phyloP scores from a whole-genome alignment of 108 stramenopile genomes.

The Cyclostephanos invisitatus region DNA sequence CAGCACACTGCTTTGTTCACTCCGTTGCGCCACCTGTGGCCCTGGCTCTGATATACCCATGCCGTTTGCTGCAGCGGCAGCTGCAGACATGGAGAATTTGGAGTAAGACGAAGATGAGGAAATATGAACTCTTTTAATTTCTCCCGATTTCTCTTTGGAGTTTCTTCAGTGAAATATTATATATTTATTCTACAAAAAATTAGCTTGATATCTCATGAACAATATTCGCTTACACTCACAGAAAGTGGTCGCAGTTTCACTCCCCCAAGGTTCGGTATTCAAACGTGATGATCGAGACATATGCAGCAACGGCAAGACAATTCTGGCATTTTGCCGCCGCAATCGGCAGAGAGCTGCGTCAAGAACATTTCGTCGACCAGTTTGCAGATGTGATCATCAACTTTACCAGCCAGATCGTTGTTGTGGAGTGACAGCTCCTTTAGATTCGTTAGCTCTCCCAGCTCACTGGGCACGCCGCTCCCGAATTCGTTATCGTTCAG shows the following conservation, averaged over 20 bases:
- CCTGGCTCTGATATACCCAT: too few relatives aligned
- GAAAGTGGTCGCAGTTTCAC: background rate
- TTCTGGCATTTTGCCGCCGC: constrained; percentile 36
- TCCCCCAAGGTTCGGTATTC: constrained; percentile 1
- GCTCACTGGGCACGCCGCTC: constrained; percentile 36
- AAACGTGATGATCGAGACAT: constrained; percentile 34
- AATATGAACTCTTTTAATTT: too few relatives aligned
- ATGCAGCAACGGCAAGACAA: constrained; percentile 41
- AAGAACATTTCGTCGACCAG: constrained; percentile 38
- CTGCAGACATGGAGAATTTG: too few relatives aligned
- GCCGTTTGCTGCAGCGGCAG: too few relatives aligned
- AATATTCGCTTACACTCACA: too few relatives aligned
- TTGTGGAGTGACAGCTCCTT: constrained; percentile 42
- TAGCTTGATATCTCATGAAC: too few relatives aligned
- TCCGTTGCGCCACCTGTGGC: too few relatives aligned
- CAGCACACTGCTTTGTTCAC: too few relatives aligned
- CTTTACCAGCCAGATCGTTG: constrained; percentile 31
- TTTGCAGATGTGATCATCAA: constrained; percentile 29
- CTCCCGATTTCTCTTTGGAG: too few relatives aligned
- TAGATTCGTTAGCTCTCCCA: constrained; percentile 43
- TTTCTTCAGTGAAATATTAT: too few relatives aligned
- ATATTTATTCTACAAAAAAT: too few relatives aligned
- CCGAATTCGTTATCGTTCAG: constrained; percentile 45
- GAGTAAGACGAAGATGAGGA: too few relatives aligned
- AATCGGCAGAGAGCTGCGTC: constrained; percentile 40